phyloP scores from a whole-genome alignment of 2,329 filamentous ascomycete genomes.

The Fusarium nodosum region DNA sequence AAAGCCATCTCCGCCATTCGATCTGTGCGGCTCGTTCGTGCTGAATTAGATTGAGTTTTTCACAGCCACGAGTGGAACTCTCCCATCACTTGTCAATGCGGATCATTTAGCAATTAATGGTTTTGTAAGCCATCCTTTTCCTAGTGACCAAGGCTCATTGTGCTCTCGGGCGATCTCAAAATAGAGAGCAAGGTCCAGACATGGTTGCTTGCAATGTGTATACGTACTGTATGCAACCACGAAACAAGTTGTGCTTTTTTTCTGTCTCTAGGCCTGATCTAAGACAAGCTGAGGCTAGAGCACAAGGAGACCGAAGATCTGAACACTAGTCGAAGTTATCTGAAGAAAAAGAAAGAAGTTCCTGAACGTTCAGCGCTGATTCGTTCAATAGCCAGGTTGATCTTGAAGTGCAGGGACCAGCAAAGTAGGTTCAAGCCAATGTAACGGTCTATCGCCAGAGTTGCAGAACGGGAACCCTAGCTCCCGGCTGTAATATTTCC shows the following conservation, averaged over 20 bases:
- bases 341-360: constrained; percentile 19
- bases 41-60: constrained; percentile 34
- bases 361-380: constrained; percentile 21
- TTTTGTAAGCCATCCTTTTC: constrained; percentile 10
- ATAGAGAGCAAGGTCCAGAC: constrained; percentile 12
- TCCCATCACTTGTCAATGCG: constrained; percentile 15
- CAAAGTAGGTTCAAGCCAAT: constrained; percentile 32
- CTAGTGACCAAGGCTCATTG: constrained; percentile 14
- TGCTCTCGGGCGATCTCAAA: constrained; percentile 15
- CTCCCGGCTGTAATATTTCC: constrained; percentile 7
- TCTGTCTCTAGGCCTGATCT: constrained; percentile 4
- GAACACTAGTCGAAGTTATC: constrained; percentile 21
- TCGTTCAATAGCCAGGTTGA: constrained; percentile 16
- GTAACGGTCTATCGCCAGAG: constrained; percentile 22
- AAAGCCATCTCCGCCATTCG: constrained; percentile 5
- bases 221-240: constrained; percentile 1
- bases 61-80: constrained; percentile 23
- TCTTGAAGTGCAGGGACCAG: constrained; percentile 33
- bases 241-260: constrained; percentile 11
- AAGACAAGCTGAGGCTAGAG: constrained; percentile 18
- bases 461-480: constrained; percentile 24
- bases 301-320: constrained; percentile 15
- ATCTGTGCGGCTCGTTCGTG: constrained; percentile 16
- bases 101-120: constrained; percentile 24
- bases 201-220: not conserved